Base-by-base conservation (phyloP, 352 stramenopile genomes). In the Phytophthora multivora region DNA sequence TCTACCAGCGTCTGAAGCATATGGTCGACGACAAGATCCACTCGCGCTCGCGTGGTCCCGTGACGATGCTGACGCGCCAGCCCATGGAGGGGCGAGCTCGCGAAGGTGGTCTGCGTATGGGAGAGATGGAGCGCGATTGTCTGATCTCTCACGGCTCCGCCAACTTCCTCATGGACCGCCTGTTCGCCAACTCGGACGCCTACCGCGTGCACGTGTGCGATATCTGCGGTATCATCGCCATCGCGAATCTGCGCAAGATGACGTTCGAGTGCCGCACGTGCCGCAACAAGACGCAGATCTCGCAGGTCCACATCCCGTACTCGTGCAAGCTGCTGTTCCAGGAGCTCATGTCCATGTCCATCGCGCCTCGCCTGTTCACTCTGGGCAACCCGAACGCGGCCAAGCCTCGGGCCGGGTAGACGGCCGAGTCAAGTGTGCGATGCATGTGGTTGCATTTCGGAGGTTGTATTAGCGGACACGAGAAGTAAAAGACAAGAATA, bases 11-110 rank as follows among this genome's bases (percentile, higher is more conserved):
- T 25, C 79, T 99, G 60, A 99, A 99, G 92, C 98, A 99, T 83
- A 98, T 99, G 83, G 98, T 98, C 48, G 97, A 99, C 73, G 98
- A 99, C 78, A 99, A 99, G 90, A 99, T 99, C 59, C 98, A 99
- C 85, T 98, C 95, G 58, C 90, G 98, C 31, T 94, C 86, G 45
- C 83, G 90, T 57, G 89, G 89, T 11, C 97, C 97, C 6, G 92
- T 99, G 57, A 97, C 97, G 41, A 99, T 99, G 94, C 80, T 99
- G 18, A 99, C 97, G 33, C 92, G 97, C 39, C 98, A 99, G 82
- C 98, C 98, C 36, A 93, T 99, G 79, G 98, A 99, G 73, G 98
- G 98, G 79, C 90, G 98, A 78, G 95, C 94, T 33, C 87, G 96
- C 55, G 97, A 99, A 77, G 98, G 98, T 80, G 98, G 98, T 66